A percentile compares a stretch with the other conserved stretches of the same genome.
phyloP scores from a whole-genome alignment of 306 rosid species.

The Prunus dulcis region DNA sequence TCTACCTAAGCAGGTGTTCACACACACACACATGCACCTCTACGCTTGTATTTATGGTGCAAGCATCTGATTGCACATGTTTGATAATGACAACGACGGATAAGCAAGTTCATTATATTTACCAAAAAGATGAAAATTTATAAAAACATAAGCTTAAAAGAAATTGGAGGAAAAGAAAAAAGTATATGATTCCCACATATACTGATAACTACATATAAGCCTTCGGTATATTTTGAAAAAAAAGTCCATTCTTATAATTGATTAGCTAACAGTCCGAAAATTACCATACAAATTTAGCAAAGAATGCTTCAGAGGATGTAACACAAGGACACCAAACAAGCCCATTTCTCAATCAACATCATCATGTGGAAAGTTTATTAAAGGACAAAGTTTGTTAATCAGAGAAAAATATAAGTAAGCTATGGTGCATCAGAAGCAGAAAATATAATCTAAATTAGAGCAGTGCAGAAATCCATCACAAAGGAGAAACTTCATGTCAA shows the following conservation, averaged over 20 bases:
- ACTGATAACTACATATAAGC: background rate
- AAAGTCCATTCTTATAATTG: background rate
- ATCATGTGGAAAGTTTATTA: background rate
- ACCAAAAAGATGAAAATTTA: background rate
- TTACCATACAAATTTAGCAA: background rate
- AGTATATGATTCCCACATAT: background rate
- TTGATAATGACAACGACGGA: background rate
- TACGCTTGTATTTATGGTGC: background rate
- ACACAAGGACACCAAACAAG: background rate
- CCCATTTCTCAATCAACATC: background rate
- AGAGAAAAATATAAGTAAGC: background rate
- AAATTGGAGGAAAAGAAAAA: background rate
- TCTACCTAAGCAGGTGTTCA: background rate
- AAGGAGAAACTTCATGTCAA: constrained; percentile 12
- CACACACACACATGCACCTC: background rate
- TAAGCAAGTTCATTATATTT: background rate
- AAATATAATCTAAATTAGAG: background rate
- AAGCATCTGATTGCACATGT: background rate
- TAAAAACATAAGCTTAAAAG: background rate
- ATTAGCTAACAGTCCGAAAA: background rate
- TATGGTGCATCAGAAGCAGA: background rate
- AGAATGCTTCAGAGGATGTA: background rate
- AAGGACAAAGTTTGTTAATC: background rate
- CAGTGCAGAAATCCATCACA: background rate
- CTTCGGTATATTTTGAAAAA: background rate